Percentiles rank a stretch among this genome's conserved stretches.
Evolutionary conservation across 345 rosid genomes (phyloP).

Genomic region (Hevea brasiliensis): DNA sequence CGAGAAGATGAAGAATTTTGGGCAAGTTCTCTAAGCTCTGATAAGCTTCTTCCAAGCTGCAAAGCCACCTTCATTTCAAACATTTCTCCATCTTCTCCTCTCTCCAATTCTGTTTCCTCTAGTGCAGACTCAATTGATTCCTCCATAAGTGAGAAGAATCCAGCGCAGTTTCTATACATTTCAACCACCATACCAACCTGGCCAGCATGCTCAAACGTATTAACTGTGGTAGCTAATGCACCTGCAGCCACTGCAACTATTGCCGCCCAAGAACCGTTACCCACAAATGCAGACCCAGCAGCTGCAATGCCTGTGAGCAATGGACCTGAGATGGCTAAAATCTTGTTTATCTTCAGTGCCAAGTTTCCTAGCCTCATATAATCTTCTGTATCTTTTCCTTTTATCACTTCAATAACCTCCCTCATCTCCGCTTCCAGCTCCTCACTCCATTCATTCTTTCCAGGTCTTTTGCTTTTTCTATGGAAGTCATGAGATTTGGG

Average conservation of each 20-base stretch:
- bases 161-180: constrained; percentile 50
- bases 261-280: constrained; percentile 8
- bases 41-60: constrained; percentile 48
- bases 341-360: no score
- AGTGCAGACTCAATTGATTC: constrained; percentile 32
- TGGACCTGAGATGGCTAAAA: constrained; percentile 35
- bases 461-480: constrained; percentile 22
- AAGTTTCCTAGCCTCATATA: no score
- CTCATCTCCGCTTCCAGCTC: no score
- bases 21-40: constrained; percentile 43
- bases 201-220: constrained; percentile 41
- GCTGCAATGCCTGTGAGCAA: no score
- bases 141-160: constrained; percentile 38
- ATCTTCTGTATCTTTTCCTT: no score
- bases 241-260: constrained; percentile 33
- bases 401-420: no score
- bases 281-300: no score
- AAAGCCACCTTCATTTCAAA: constrained; percentile 44
- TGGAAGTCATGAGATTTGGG: constrained; percentile 1
- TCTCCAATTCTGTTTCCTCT: constrained; percentile 19
- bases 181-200: constrained; percentile 60
- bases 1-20: constrained; percentile 20
- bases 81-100: constrained; percentile 40
- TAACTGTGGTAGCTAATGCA: constrained; percentile 32
- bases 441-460: no score